phyloP scores from a whole-genome alignment of 140 eudicot species.

The Cichorium intybus region DNA sequence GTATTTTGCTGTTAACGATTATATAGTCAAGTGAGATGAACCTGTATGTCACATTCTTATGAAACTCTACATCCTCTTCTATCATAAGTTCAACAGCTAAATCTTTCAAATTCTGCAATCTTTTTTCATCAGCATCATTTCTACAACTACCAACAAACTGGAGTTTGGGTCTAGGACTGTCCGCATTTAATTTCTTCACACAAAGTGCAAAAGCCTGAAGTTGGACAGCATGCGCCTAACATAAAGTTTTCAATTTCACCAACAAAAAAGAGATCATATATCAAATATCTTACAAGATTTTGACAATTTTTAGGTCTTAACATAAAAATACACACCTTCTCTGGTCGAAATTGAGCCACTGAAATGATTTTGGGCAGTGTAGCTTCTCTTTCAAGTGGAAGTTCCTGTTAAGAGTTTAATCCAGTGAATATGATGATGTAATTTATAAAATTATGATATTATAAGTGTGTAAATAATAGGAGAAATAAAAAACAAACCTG shows the following conservation, averaged over 20 bases:
- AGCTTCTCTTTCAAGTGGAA: conserved; percentile 73
- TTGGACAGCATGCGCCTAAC: conserved; percentile 82
- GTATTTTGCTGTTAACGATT: background rate
- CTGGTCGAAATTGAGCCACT: conserved; percentile 99
- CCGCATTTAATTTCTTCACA: conserved; percentile 44
- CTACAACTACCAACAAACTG: conserved; percentile 97
- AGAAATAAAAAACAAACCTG: conserved; percentile 48
- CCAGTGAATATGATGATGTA: conserved; percentile 3
- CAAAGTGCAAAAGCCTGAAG: conserved; percentile 88
- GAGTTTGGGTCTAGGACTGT: conserved; percentile 68
- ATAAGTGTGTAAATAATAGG: background rate
- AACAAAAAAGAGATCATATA: background rate
- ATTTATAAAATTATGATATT: background rate
- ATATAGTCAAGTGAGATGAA: conserved; percentile 25
- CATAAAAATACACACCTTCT: conserved; percentile 65
- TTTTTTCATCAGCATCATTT: conserved; percentile 79
- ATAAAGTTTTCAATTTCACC: conserved; percentile 7
- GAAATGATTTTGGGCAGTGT: conserved; percentile 58
- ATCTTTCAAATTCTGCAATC: conserved; percentile 81
- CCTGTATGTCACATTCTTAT: conserved; percentile 86
- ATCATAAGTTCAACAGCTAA: conserved; percentile 59
- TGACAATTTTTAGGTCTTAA: conserved; percentile 19
- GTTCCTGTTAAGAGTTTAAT: conserved; percentile 48
- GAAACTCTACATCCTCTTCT: conserved; percentile 75
- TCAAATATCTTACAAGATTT: conserved; percentile 25